A percentile compares a stretch with the other conserved stretches of the same genome.
Evolutionary conservation across 345 rosid species (phyloP).

Genomic region (Firmiana major): DNA sequence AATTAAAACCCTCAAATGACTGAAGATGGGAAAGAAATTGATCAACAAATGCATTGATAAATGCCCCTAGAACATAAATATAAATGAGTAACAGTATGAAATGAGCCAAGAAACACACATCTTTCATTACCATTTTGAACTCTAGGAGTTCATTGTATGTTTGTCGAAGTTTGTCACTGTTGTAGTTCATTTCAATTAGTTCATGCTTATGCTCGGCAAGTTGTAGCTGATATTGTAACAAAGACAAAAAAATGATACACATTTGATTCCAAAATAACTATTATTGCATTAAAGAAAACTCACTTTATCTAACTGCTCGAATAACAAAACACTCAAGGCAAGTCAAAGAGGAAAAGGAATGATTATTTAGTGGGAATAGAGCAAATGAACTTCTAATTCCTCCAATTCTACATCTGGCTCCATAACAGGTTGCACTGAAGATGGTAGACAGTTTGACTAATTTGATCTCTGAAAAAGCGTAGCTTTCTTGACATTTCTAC

Average conservation of each 20-base stretch:
- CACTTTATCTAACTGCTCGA: neutral
- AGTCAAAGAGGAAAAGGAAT: constrained; percentile 1
- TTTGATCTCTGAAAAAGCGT: constrained; percentile 86
- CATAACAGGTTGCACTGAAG: constrained; percentile 52
- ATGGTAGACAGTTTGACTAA: constrained; percentile 71
- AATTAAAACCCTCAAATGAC: neutral
- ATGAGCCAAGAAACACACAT: constrained; percentile 42
- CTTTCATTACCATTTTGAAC: constrained; percentile 85
- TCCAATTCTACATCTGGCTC: constrained; percentile 82
- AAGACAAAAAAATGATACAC: constrained; percentile 21
- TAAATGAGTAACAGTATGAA: constrained; percentile 2
- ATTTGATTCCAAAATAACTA: constrained; percentile 13
- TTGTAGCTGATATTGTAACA: constrained; percentile 51
- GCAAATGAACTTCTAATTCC: constrained; percentile 70
- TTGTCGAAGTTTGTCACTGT: constrained; percentile 84
- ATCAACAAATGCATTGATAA: neutral
- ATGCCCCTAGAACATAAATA: neutral
- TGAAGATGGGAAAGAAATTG: neutral
- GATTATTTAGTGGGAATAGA: neutral
- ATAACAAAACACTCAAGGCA: constrained; percentile 7
- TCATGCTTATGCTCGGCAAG: constrained; percentile 90
- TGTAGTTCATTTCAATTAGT: constrained; percentile 88
- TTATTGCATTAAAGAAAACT: neutral
- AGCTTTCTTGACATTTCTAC: constrained; percentile 97
- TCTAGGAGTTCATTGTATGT: constrained; percentile 88